Evolutionary conservation across 768 basidiomycete genomes (phyloP).

Genomic region (Suillus paluster): DNA sequence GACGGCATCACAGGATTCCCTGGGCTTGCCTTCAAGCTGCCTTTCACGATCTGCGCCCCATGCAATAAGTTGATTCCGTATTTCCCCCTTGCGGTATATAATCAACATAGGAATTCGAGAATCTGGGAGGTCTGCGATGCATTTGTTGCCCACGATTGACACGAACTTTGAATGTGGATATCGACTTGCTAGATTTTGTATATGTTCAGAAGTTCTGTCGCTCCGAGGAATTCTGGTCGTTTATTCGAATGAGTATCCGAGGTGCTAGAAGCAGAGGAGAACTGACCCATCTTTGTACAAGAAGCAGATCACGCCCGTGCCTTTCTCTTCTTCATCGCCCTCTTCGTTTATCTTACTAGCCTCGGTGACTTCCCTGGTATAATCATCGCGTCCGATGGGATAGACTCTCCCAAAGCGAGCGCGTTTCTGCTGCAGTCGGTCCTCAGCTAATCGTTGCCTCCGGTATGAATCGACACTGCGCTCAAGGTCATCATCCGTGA

Average conservation of each 20-base stretch:
- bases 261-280: neutral
- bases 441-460: conserved; percentile 65
- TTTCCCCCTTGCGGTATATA: conserved; percentile 91
- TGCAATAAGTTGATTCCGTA: conserved; percentile 81
- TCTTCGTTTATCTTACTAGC: conserved; percentile 75
- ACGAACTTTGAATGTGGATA: conserved; percentile 96
- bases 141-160: conserved; percentile 92
- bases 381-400: conserved; percentile 91
- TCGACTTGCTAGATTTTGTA: conserved; percentile 73
- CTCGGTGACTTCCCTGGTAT: conserved; percentile 94
- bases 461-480: conserved; percentile 71
- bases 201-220: conserved; percentile 71
- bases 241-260: conserved; percentile 7
- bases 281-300: conserved; percentile 94
- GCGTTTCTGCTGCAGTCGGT: conserved; percentile 57
- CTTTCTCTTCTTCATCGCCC: conserved; percentile 66
- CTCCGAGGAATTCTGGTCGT: conserved; percentile 75
- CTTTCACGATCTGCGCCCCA: conserved; percentile 85
- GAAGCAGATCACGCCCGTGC: conserved; percentile 93
- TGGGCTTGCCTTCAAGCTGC: conserved; percentile 67
- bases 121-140: conserved; percentile 96
- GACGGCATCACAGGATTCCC: conserved; percentile 4
- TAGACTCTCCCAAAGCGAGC: conserved; percentile 84
- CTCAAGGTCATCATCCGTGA: conserved; percentile 74
- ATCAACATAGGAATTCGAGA: conserved; percentile 89